Evolutionary conservation across 2,329 filamentous ascomycete genomes (phyloP), one percentile per base, ranked within the genome.

Genomic region (Aspergillus floridensis): DNA sequence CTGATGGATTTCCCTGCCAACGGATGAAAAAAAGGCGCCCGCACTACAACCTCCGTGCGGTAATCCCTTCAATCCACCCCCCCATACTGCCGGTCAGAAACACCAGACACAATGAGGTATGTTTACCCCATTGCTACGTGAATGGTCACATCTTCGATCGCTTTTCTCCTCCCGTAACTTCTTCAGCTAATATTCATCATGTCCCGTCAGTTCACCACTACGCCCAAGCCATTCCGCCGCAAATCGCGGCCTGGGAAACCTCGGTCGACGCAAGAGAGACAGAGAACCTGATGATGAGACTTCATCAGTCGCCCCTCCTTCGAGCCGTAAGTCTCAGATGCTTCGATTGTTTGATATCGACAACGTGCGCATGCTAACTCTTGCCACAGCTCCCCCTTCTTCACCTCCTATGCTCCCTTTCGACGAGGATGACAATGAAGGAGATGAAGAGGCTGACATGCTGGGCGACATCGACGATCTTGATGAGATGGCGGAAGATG

Each of bases 171-270:
- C 31, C 59, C 46, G 51, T 47, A 10, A 12, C 47, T 35, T 16
- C 11, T 16, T 32, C 56, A 6, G 22, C 21, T 49, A 48, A 57
- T 53, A 32, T 8, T 29, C 26, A 60, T 21, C 26, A 41, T 56
- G 3, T 56, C 26, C 58, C 19, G 51, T 24, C 72, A 96, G 91
- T 81, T 96, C 92, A 75, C 92, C 93, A 74, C 83, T 96, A 62
- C 88, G 89, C 76, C 84, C 87, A 68, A 92, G 88, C 78, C 89
- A 90, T 82, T 87, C 88, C 61, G 93, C 92, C 65, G 92, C 88
- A 69, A 96, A 96, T 77, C 87, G 91, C 67, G 91, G 91, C 56
- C 74, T 83, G 58, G 76, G 77, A 19, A 78, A 77, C 56, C 68
- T 79, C 63, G 82, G 78, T 65, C 77, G 82, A 62, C 81, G 85